Conservation (phyloP, 306 rosid species). For the Gastrolobium villosum region DNA sequence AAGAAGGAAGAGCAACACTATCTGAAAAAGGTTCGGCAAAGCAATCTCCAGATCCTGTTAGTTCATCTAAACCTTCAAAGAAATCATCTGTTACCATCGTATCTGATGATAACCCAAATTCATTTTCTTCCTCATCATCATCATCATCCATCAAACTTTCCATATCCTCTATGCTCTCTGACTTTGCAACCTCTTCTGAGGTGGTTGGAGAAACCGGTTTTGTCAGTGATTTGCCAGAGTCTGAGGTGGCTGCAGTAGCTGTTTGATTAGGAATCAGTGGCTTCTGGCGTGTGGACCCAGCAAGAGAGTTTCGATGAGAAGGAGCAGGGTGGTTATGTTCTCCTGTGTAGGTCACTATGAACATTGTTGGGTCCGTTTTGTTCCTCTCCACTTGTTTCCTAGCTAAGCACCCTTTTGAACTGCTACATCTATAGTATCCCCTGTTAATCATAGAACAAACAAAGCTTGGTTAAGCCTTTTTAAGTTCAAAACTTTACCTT, state of each 20-base stretch:
- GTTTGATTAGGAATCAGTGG: slow-evolving; percentile 46
- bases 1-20: slow-evolving; percentile 53
- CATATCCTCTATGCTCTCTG: slow-evolving; percentile 72
- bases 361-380: slow-evolving; percentile 90
- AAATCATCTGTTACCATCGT: slow-evolving; percentile 75
- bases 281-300: slow-evolving; percentile 96
- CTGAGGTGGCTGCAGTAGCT: slow-evolving; percentile 14
- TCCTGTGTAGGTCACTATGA: slow-evolving; percentile 91
- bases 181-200: slow-evolving; percentile 58
- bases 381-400: slow-evolving; percentile 95
- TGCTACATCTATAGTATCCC: slow-evolving; percentile 96
- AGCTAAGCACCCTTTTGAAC: slow-evolving; percentile 96
- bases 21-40: slow-evolving; percentile 64
- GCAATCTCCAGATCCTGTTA: slow-evolving; percentile 63
- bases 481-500: not conserved
- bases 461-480: slow-evolving; percentile 5
- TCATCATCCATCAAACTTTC: slow-evolving; percentile 67
- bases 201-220: slow-evolving; percentile 63
- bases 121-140: slow-evolving; percentile 74
- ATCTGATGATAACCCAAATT: slow-evolving; percentile 66
- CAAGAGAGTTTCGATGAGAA: slow-evolving; percentile 93
- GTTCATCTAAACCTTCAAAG: slow-evolving; percentile 84
- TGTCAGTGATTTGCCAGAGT: slow-evolving; percentile 44
- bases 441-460: slow-evolving; percentile 57
- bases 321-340: slow-evolving; percentile 98